These are phyloP conservation scores for Spencermartinsiella ligniputridi DNA, from an alignment of 1,139 yeast genomes.

Conservation along the genomic window DNA sequence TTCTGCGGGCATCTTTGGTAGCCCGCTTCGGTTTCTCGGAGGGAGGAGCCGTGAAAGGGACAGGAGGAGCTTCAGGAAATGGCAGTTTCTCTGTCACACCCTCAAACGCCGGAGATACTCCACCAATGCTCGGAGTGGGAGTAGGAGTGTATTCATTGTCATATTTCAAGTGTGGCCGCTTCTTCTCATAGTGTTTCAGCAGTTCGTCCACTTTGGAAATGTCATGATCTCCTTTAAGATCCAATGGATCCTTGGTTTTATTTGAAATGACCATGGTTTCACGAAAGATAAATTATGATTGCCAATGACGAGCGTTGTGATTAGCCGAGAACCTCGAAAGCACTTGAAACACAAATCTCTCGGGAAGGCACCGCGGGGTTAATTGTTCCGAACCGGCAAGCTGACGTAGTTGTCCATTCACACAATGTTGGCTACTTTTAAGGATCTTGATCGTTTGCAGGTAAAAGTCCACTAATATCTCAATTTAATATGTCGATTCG, in stretches of 20 bases:
- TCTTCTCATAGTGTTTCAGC: not conserved
- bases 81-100: not conserved
- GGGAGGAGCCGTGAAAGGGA: not conserved
- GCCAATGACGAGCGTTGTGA: too few species aligned
- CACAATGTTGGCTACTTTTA: too few species aligned
- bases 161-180: not conserved
- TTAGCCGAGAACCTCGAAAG: too few species aligned
- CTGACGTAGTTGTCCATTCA: too few species aligned
- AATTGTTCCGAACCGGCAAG: too few species aligned
- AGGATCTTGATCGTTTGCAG: too few species aligned
- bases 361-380: too few species aligned
- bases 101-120: not conserved
- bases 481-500: too few species aligned
- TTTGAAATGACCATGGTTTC: not conserved
- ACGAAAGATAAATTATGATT: too few species aligned
- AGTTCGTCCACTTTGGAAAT: not conserved
- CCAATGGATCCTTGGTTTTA: not conserved
- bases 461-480: too few species aligned
- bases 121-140: not conserved
- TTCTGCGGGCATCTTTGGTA: conserved; percentile 4
- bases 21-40: conserved; percentile 1
- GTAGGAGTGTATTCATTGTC: not conserved
- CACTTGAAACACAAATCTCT: too few species aligned
- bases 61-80: not conserved
- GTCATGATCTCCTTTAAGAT: not conserved